Base-by-base conservation (phyloP, 2,329 filamentous ascomycete species). In the Colletotrichum shisoi region DNA sequence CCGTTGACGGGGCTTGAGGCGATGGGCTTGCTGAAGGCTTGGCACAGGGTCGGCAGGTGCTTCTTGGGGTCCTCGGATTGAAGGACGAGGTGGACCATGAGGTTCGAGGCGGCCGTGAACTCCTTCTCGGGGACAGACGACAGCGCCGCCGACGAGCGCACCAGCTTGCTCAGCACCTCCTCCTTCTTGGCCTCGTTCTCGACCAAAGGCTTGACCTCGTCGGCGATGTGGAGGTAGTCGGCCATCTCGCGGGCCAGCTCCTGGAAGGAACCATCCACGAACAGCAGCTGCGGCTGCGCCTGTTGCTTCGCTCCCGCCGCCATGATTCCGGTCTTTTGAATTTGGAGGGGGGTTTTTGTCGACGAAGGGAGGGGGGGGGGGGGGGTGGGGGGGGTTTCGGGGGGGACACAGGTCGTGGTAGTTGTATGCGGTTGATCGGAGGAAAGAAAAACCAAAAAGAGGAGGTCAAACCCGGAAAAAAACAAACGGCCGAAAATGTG, bases 161-260 rank as follows among this genome's bases (percentile, higher is more conserved):
- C 92, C 71, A 99, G 85, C 85, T 93, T 94, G 84, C 94, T 91
- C 65, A 99, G 86, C 52, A 92, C 89, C 72, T 96, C 93, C 73
- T 96, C 93, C 82, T 93, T 92, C 60, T 78, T 73, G 19, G 75
- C 73, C 71, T 88, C 87, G 80, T 85, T 84, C 74, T 89, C 85
- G 74, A 95, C 82, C 72, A 94, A 85, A 71, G 91, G 87, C 78
- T 89, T 85, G 77, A 95, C 84, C 71, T 92, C 90, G 75, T 91
- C 91, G 78, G 94, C 87, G 73, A 89, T 84, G 80, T 96, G 93
- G 78, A 99, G 85, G 82, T 96, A 97, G 75, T 94, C 91, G 79
- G 94, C 93, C 84, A 99, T 91, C 83, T 99, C 95, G 80, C 92
- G 89, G 75, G 91, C 89, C 77, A 97, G 89, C 83, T 98, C 95